These are phyloP conservation scores for Alloteropsis angusta DNA, from an alignment of 202 grass and related monocot species.

Conservation along the genomic window DNA sequence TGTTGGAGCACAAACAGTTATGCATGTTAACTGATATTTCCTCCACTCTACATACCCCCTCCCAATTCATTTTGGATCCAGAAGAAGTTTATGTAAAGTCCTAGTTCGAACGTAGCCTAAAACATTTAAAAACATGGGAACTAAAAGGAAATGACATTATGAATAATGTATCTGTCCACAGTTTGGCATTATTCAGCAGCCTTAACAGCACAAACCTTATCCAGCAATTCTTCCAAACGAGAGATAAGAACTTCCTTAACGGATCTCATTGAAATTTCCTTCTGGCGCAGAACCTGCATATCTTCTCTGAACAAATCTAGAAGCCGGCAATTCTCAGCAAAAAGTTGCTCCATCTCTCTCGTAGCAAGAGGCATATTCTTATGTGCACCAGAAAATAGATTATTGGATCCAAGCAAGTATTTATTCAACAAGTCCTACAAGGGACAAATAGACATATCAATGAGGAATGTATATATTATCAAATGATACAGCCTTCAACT, in stretches of 20 bases:
- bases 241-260: slow-evolving; percentile 48
- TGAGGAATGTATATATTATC: not conserved
- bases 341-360: slow-evolving; percentile 55
- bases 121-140: not conserved
- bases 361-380: slow-evolving; percentile 53
- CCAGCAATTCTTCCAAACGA: slow-evolving; percentile 60
- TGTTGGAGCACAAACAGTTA: not conserved
- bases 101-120: not conserved
- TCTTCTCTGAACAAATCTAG: slow-evolving; percentile 47
- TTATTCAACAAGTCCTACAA: slow-evolving; percentile 69
- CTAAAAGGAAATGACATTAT: not conserved
- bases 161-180: not conserved
- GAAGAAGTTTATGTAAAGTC: too few relatives aligned
- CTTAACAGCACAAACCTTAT: slow-evolving; percentile 46
- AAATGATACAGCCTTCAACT: not conserved
- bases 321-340: slow-evolving; percentile 49
- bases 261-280: slow-evolving; percentile 46
- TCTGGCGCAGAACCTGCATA: slow-evolving; percentile 22
- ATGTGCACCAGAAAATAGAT: slow-evolving; percentile 22
- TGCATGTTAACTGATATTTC: not conserved
- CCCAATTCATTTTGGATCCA: too few relatives aligned
- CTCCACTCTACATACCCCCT: not conserved
- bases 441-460: slow-evolving; percentile 5
- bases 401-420: slow-evolving; percentile 51
- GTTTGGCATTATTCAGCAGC: not conserved